Conservation (phyloP, 2,329 filamentous ascomycete genomes). For the Xylariaceae sp. region DNA sequence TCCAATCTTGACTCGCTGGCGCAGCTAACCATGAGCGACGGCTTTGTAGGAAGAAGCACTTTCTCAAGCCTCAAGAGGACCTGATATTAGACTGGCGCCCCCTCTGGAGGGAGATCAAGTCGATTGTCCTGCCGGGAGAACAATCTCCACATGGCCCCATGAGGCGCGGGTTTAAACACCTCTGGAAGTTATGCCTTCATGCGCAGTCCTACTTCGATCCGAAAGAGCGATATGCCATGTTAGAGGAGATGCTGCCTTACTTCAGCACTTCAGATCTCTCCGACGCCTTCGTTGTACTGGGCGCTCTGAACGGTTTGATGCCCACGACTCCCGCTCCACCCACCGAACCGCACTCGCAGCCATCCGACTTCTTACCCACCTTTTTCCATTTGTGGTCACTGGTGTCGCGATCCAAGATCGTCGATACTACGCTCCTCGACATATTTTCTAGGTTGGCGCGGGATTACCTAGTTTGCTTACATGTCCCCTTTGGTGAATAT, state of each 20-base stretch:
- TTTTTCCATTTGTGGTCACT: slow-evolving; percentile 97
- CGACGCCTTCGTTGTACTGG: slow-evolving; percentile 88
- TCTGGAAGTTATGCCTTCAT: slow-evolving; percentile 86
- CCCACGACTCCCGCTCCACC: slow-evolving; percentile 75
- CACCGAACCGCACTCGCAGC: slow-evolving; percentile 69
- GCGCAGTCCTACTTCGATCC: slow-evolving; percentile 92
- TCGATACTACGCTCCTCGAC: slow-evolving; percentile 85
- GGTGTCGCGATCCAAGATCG: slow-evolving; percentile 79
- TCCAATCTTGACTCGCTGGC: neutral
- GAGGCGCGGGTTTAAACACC: slow-evolving; percentile 53
- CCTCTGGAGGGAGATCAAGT: slow-evolving; percentile 87
- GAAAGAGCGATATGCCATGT: slow-evolving; percentile 71
- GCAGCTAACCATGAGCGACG: slow-evolving; percentile 10
- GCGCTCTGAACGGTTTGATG: slow-evolving; percentile 78
- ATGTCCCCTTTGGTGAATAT: slow-evolving; percentile 77
- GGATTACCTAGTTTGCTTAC: slow-evolving; percentile 68
- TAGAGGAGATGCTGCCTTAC: slow-evolving; percentile 75
- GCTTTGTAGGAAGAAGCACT: slow-evolving; percentile 75
- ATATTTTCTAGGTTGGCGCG: slow-evolving; percentile 80
- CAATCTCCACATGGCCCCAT: slow-evolving; percentile 60
- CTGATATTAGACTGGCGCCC: slow-evolving; percentile 90
- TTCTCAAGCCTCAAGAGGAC: slow-evolving; percentile 84
- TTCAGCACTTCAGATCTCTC: slow-evolving; percentile 93
- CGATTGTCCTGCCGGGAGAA: slow-evolving; percentile 81
- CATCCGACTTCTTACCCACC: slow-evolving; percentile 83